These are phyloP conservation scores for Thalassiosira ordinaria DNA, from an alignment of 352 stramenopile genomes.

Conservation along the genomic window DNA sequence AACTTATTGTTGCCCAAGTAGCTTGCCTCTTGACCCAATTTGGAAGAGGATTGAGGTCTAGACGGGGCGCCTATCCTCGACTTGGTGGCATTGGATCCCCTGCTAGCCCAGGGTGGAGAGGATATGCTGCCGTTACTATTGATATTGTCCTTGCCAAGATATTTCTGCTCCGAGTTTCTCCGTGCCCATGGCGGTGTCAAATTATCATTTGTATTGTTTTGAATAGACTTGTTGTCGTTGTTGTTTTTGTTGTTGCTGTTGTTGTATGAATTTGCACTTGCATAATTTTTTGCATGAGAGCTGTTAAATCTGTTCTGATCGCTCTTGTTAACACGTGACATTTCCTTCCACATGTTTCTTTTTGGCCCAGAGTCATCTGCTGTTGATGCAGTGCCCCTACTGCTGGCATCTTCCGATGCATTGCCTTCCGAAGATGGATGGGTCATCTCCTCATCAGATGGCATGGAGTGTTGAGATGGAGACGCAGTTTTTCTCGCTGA, in stretches of 20 bases:
- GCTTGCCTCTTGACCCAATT: neutral
- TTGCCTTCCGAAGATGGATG: neutral
- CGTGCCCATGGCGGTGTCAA: neutral
- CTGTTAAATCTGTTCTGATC: constrained; percentile 21
- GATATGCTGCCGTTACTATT: too few relatives aligned
- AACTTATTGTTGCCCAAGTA: neutral
- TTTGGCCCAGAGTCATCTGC: neutral
- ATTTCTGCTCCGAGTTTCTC: neutral
- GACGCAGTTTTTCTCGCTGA: neutral
- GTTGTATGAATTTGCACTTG: constrained; percentile 20
- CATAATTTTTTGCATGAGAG: constrained; percentile 7
- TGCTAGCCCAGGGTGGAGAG: too few relatives aligned
- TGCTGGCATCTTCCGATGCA: too few relatives aligned
- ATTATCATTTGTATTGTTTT: constrained; percentile 2
- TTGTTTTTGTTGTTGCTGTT: constrained; percentile 1
- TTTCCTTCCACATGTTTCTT: constrained; percentile 29
- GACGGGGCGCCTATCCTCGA: too few relatives aligned
- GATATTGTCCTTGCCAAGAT: too few relatives aligned
- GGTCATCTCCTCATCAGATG: neutral
- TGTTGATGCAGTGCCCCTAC: neutral
- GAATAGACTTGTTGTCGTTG: too few relatives aligned
- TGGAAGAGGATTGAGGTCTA: neutral
- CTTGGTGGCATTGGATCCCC: too few relatives aligned
- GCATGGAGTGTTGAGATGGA: neutral
- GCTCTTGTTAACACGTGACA: constrained; percentile 1